Percentiles rank a stretch among this genome's conserved stretches.
phyloP scores from a whole-genome alignment of 257 asterid species.

The Salvia hispanica region DNA sequence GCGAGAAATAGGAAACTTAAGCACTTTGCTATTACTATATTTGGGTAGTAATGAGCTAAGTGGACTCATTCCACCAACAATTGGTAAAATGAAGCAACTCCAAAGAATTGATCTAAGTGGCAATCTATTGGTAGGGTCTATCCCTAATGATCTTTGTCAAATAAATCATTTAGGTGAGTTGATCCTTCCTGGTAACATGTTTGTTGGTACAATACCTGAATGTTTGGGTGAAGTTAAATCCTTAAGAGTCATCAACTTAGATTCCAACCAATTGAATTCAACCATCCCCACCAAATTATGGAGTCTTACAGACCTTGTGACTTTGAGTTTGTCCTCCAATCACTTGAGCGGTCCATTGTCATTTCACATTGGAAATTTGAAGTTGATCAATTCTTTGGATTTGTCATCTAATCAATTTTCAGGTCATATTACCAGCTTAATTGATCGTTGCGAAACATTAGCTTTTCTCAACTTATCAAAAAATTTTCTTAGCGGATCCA shows the following conservation, averaged over 20 bases:
- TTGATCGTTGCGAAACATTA: not conserved
- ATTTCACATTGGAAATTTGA: not conserved
- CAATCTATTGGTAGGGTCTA: slow-evolving; percentile 26
- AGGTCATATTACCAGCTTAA: not conserved
- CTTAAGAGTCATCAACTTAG: not conserved
- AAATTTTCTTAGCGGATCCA: not conserved
- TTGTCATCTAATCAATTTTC: not conserved
- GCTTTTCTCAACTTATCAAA: not conserved
- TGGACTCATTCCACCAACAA: slow-evolving; percentile 22
- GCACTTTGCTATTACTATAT: not conserved
- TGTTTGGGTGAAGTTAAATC: slow-evolving; percentile 26
- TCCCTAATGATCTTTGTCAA: slow-evolving; percentile 26
- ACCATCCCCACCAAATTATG: not conserved
- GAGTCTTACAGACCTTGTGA: not conserved
- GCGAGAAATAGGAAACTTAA: slow-evolving; percentile 24
- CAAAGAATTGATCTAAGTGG: slow-evolving; percentile 12
- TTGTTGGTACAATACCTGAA: slow-evolving; percentile 1
- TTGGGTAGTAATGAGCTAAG: too few species aligned
- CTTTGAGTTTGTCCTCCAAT: not conserved
- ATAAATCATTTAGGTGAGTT: slow-evolving; percentile 25
- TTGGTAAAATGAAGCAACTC: slow-evolving; percentile 26
- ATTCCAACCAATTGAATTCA: not conserved
- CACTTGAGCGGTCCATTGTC: not conserved
- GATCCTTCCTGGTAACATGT: slow-evolving; percentile 15
- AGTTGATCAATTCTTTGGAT: not conserved